These are phyloP conservation scores for Paramarasmius palmivorus DNA, from an alignment of 1,284 basidiomycete species.

Conservation along the genomic window DNA sequence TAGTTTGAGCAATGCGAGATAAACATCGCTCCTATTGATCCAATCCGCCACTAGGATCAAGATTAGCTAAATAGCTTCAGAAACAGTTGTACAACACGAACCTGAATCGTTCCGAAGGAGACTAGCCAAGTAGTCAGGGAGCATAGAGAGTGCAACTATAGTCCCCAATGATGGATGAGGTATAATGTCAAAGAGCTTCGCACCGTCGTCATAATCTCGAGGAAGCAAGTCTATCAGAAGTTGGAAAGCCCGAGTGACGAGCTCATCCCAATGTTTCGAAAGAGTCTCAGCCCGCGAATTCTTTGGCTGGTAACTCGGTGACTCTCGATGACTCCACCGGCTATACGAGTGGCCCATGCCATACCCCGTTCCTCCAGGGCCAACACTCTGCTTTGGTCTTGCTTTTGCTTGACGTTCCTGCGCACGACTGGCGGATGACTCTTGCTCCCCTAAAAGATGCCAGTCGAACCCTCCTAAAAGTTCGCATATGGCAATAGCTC, in stretches of 20 bases:
- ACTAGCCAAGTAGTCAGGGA: conserved; percentile 45
- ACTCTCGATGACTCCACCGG: background rate
- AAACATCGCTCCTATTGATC: conserved; percentile 45
- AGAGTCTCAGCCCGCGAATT: conserved; percentile 9
- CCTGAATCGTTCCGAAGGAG: conserved; percentile 53
- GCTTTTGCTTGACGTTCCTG: conserved; percentile 22
- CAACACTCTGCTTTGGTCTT: conserved; percentile 31
- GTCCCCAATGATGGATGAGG: conserved; percentile 44
- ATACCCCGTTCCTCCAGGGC: conserved; percentile 55
- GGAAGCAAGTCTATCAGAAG: conserved; percentile 44
- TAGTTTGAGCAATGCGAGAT: conserved; percentile 47
- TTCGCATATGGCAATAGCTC: conserved; percentile 52
- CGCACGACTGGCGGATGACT: conserved; percentile 37
- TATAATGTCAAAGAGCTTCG: conserved; percentile 47
- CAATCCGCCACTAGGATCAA: conserved; percentile 47
- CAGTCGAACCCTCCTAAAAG: conserved; percentile 48
- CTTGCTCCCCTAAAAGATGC: conserved; percentile 41
- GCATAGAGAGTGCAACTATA: conserved; percentile 43
- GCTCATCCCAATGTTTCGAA: conserved; percentile 39
- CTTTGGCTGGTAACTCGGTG: background rate
- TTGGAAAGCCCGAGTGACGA: conserved; percentile 38
- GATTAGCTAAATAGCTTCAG: background rate
- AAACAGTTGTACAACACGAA: background rate
- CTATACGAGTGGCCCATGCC: conserved; percentile 24
- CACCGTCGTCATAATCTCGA: conserved; percentile 41